Conservation (phyloP, 2,329 filamentous ascomycete species). For the Cladosporium sp. region DNA sequence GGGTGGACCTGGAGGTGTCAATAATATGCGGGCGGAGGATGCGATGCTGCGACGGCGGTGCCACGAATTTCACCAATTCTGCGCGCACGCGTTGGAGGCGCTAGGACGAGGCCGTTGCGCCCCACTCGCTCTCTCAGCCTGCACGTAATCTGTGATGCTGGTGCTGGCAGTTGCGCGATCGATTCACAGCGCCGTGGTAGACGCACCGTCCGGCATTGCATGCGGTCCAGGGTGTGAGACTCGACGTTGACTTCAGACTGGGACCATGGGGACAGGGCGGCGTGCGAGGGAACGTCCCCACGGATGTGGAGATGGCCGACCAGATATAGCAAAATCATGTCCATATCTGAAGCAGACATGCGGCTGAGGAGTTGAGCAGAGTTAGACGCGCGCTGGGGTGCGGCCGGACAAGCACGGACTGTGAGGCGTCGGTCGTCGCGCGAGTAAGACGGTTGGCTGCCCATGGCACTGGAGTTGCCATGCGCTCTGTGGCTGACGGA, state of each 20-base stretch:
- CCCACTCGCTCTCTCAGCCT: slow-evolving; percentile 2
- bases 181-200: neutral
- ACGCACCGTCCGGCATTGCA: neutral
- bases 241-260: neutral
- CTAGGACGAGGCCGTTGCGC: slow-evolving; percentile 6
- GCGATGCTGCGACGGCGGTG: neutral
- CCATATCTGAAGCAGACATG: neutral
- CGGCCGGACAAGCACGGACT: neutral
- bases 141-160: slow-evolving; percentile 3
- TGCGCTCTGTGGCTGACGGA: slow-evolving; percentile 6
- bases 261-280: neutral
- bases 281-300: neutral
- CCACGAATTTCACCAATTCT: neutral
- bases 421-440: neutral
- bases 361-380: slow-evolving; percentile 9
- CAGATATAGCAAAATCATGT: neutral
- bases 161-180: neutral
- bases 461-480: slow-evolving; percentile 1
- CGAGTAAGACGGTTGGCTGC: neutral
- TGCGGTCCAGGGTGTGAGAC: neutral
- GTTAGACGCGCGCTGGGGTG: slow-evolving; percentile 10
- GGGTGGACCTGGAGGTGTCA: slow-evolving; percentile 5
- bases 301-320: neutral
- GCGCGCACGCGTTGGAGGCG: neutral
- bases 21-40: neutral